These are phyloP conservation scores for Amorphotheca resinae DNA, from an alignment of 495 filamentous ascomycete genomes.

Conservation along the genomic window DNA sequence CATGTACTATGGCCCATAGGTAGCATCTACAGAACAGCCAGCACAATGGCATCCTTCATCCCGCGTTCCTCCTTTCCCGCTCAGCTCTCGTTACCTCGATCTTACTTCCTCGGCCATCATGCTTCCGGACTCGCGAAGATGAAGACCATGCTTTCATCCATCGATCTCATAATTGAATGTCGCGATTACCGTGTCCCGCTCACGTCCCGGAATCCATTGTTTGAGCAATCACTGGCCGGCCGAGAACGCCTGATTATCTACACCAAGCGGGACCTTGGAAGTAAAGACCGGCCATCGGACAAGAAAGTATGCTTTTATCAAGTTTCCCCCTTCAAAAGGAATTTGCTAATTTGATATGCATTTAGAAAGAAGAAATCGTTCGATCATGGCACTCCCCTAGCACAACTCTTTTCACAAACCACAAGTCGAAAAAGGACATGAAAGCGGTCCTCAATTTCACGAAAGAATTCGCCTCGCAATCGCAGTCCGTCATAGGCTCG, in stretches of 20 bases:
- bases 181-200: conserved; percentile 85
- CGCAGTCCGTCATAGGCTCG: conserved; percentile 50
- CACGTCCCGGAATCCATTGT: conserved; percentile 80
- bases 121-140: conserved; percentile 70
- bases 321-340: conserved; percentile 18
- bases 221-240: conserved; percentile 60
- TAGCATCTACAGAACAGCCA: conserved; percentile 4
- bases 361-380: conserved; percentile 39
- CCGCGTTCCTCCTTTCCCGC: conserved; percentile 63
- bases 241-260: conserved; percentile 73
- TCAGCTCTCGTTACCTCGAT: conserved; percentile 56
- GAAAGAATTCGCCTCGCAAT: conserved; percentile 30
- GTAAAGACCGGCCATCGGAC: conserved; percentile 21
- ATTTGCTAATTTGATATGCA: conserved; percentile 9
- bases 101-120: conserved; percentile 98
- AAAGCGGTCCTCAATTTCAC: conserved; percentile 42
- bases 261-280: conserved; percentile 71
- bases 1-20: conserved; percentile 1
- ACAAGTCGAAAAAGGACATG: conserved; percentile 17
- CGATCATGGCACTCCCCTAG: conserved; percentile 43
- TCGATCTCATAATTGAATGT: conserved; percentile 88
- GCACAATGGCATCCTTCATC: conserved; percentile 38
- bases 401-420: conserved; percentile 45
- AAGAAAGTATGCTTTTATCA: conserved; percentile 15
- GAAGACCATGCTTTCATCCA: conserved; percentile 65